These are phyloP conservation scores for Pseudozyma tsukubaensis DNA, from an alignment of 1,284 basidiomycete genomes.

Conservation along the genomic window DNA sequence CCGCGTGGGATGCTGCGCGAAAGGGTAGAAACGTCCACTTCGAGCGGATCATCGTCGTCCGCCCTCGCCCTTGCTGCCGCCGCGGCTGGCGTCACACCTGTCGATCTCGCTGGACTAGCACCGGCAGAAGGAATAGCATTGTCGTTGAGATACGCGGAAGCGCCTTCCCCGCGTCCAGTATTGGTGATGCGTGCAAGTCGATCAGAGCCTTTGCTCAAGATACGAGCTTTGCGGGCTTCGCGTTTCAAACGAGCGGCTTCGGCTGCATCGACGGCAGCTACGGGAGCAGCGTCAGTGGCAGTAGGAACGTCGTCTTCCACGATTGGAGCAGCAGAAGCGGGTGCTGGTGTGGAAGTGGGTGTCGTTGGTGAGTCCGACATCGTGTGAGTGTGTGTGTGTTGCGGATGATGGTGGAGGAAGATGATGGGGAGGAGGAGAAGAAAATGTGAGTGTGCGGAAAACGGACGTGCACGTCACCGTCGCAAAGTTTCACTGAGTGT, in stretches of 20 bases:
- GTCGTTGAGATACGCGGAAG: slow-evolving; percentile 55
- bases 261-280: slow-evolving; percentile 30
- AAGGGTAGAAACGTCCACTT: slow-evolving; percentile 50
- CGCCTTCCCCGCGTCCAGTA: slow-evolving; percentile 64
- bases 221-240: slow-evolving; percentile 65
- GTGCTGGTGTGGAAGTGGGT: not conserved
- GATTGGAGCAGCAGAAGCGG: too few species aligned
- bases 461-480: slow-evolving; percentile 20
- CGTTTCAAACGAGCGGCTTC: slow-evolving; percentile 61
- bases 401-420: not conserved
- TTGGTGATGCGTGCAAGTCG: slow-evolving; percentile 66
- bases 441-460: slow-evolving; percentile 4
- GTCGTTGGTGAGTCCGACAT: slow-evolving; percentile 31
- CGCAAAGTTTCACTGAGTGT: too few species aligned
- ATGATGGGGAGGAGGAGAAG: slow-evolving; percentile 2
- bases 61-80: slow-evolving; percentile 3
- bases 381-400: slow-evolving; percentile 3
- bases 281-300: not conserved
- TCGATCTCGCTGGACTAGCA: slow-evolving; percentile 5
- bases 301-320: not conserved
- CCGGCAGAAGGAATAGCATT: slow-evolving; percentile 18
- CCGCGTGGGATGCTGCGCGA: slow-evolving; percentile 19
- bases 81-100: too few species aligned
- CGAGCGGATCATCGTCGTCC: slow-evolving; percentile 55
- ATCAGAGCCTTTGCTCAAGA: slow-evolving; percentile 64